phyloP scores from a whole-genome alignment of 495 filamentous ascomycete species.

The Aspergillus indologenus region DNA sequence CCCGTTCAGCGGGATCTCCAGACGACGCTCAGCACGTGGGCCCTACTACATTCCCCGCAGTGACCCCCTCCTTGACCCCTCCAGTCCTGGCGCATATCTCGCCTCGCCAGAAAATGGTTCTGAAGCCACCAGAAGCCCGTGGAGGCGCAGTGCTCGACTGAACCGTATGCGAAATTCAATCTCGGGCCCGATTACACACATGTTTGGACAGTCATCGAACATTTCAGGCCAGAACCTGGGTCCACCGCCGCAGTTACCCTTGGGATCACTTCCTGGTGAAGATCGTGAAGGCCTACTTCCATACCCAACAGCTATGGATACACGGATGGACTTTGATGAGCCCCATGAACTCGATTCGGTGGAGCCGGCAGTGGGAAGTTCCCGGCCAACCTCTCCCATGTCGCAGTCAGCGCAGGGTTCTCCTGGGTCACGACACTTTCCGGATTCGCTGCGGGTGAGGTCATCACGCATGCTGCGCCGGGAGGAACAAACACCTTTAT shows the following conservation, averaged over 20 bases:
- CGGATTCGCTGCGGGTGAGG: constrained; percentile 44
- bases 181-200: constrained; percentile 43
- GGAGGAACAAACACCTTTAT: constrained; percentile 56
- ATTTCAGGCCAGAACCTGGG: constrained; percentile 17
- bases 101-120: constrained; percentile 25
- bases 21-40: constrained; percentile 36
- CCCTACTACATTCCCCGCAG: constrained; percentile 41
- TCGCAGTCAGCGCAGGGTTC: constrained; percentile 27
- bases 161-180: constrained; percentile 45
- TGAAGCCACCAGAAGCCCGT: constrained; percentile 37
- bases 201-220: constrained; percentile 40
- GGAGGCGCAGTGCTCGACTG: constrained; percentile 44
- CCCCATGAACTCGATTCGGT: constrained; percentile 45
- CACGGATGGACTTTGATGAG: constrained; percentile 40
- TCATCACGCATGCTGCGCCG: constrained; percentile 49
- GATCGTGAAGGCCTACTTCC: constrained; percentile 29
- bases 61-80: constrained; percentile 30
- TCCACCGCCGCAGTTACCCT: constrained; percentile 21
- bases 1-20: constrained; percentile 40
- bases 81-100: constrained; percentile 22
- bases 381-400: constrained; percentile 24
- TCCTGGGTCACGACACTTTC: constrained; percentile 37
- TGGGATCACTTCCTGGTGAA: constrained; percentile 19
- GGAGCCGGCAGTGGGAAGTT: constrained; percentile 29
- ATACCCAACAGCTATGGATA: constrained; percentile 40